Evolutionary conservation across 2,329 filamentous ascomycete genomes (phyloP).

Genomic region (Arachnomyces sp.): DNA sequence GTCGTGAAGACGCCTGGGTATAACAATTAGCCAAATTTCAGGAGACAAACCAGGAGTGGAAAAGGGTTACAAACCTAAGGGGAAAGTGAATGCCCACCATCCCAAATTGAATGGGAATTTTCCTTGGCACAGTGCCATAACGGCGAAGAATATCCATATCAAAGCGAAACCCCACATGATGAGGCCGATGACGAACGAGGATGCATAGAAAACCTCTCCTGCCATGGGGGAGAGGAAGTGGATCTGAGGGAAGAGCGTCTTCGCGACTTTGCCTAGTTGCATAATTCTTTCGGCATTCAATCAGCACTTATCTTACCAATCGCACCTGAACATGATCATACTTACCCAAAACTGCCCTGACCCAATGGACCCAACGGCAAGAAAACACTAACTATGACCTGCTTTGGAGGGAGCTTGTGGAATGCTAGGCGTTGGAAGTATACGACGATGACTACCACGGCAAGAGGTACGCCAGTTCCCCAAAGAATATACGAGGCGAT

Average conservation of each 20-base stretch:
- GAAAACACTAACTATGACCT: slow-evolving; percentile 61
- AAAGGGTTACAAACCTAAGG: slow-evolving; percentile 41
- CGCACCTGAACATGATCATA: slow-evolving; percentile 6
- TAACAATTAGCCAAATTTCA: not conserved
- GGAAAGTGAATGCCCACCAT: slow-evolving; percentile 54
- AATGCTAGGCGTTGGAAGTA: slow-evolving; percentile 64
- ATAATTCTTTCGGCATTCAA: slow-evolving; percentile 35
- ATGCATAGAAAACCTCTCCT: slow-evolving; percentile 51
- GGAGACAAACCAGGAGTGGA: not conserved
- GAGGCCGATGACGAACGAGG: slow-evolving; percentile 47
- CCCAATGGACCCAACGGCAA: slow-evolving; percentile 61
- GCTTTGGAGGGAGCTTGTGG: slow-evolving; percentile 58
- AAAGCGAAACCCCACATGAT: slow-evolving; percentile 53
- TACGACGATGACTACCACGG: slow-evolving; percentile 56
- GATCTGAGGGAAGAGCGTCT: slow-evolving; percentile 31
- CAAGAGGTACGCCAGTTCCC: slow-evolving; percentile 56
- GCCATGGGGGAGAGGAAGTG: slow-evolving; percentile 31
- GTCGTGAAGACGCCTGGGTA: slow-evolving; percentile 12
- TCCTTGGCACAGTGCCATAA: slow-evolving; percentile 37
- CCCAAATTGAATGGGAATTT: slow-evolving; percentile 53
- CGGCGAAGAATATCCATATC: slow-evolving; percentile 49
- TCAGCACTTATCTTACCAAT: slow-evolving; percentile 38
- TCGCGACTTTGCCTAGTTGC: slow-evolving; percentile 40
- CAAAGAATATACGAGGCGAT: slow-evolving; percentile 61
- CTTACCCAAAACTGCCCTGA: slow-evolving; percentile 53